A percentile compares a stretch with the other conserved stretches of the same genome.
Evolutionary conservation across 2,329 filamentous ascomycete genomes (phyloP).

Genomic region (Cylindrodendrum hubeiense): DNA sequence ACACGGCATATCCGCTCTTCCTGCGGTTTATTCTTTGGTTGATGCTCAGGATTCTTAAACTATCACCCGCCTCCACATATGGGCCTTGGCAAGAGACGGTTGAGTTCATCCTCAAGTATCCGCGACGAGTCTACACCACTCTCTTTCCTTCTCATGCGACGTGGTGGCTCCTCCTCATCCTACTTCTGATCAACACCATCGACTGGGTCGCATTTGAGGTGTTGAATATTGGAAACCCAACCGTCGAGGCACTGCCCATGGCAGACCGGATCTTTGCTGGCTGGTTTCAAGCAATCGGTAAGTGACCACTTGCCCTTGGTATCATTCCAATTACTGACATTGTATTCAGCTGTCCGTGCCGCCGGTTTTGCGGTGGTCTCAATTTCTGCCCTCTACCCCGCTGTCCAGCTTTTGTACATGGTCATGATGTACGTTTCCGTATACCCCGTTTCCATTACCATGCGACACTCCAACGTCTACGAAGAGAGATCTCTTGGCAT

Average conservation of each 20-base stretch:
- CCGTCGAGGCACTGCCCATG: conserved; percentile 63
- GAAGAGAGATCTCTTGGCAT: conserved; percentile 76
- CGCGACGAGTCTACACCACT: conserved; percentile 70
- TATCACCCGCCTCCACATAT: conserved; percentile 52
- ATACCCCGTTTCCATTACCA: conserved; percentile 72
- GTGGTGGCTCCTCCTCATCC: conserved; percentile 74
- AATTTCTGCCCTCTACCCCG: conserved; percentile 68
- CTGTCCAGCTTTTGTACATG: conserved; percentile 70
- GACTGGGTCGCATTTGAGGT: conserved; percentile 77
- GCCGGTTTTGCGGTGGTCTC: conserved; percentile 76
- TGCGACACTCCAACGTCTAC: conserved; percentile 79
- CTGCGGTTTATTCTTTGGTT: conserved; percentile 71
- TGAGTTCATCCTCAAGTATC: conserved; percentile 67
- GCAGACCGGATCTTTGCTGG: conserved; percentile 71
- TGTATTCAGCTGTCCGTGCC: conserved; percentile 66
- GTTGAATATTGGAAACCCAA: conserved; percentile 72
- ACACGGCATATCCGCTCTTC: conserved; percentile 75
- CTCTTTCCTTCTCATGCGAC: conserved; percentile 74
- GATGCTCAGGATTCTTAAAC: conserved; percentile 56
- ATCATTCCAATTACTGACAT: conserved; percentile 22
- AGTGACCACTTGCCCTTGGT: conserved; percentile 32
- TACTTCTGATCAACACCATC: conserved; percentile 70
- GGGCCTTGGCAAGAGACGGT: conserved; percentile 62
- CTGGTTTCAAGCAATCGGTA: conserved; percentile 72
- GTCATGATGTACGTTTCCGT: conserved; percentile 77